Evolutionary conservation across 192 early-diverging fungal species (phyloP).

Genomic region (Coemansia sp.): DNA sequence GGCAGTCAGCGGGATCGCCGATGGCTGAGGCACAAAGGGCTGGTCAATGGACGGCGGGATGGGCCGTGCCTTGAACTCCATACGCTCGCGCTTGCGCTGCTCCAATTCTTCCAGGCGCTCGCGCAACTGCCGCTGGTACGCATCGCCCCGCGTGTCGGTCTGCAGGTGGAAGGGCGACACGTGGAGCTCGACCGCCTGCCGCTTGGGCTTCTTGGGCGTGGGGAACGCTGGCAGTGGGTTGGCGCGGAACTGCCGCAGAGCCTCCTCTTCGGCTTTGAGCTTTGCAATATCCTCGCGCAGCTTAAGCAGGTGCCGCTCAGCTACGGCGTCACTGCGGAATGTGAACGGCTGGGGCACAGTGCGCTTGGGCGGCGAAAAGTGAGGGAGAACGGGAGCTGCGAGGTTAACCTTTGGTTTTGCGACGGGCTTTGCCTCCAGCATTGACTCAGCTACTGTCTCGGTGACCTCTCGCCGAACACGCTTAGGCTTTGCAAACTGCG

Average conservation of each 20-base stretch:
- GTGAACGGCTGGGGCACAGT: constrained; percentile 57
- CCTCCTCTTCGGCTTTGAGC: constrained; percentile 55
- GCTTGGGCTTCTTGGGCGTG: constrained; percentile 52
- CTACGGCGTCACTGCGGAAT: constrained; percentile 68
- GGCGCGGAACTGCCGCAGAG: constrained; percentile 59
- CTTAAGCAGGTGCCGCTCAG: constrained; percentile 58
- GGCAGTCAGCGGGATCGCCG: constrained; percentile 50
- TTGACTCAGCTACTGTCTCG: constrained; percentile 3
- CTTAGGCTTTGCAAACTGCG: constrained; percentile 52
- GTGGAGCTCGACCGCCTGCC: constrained; percentile 55
- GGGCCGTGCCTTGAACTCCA: constrained; percentile 65
- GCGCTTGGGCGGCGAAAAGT: constrained; percentile 34
- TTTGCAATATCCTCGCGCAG: constrained; percentile 59
- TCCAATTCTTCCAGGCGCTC: constrained; percentile 58
- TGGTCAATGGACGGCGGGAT: constrained; percentile 51
- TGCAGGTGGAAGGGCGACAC: constrained; percentile 63
- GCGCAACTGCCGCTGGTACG: constrained; percentile 47
- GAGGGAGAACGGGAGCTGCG: background rate
- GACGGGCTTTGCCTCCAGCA: background rate
- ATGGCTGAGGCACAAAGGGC: constrained; percentile 67
- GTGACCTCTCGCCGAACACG: constrained; percentile 28
- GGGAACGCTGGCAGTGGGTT: constrained; percentile 61
- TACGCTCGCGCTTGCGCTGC: constrained; percentile 33
- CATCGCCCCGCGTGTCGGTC: constrained; percentile 60
- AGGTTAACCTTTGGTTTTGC: background rate